phyloP scores from a whole-genome alignment of 257 asterid species.

The Solanum phureja region DNA sequence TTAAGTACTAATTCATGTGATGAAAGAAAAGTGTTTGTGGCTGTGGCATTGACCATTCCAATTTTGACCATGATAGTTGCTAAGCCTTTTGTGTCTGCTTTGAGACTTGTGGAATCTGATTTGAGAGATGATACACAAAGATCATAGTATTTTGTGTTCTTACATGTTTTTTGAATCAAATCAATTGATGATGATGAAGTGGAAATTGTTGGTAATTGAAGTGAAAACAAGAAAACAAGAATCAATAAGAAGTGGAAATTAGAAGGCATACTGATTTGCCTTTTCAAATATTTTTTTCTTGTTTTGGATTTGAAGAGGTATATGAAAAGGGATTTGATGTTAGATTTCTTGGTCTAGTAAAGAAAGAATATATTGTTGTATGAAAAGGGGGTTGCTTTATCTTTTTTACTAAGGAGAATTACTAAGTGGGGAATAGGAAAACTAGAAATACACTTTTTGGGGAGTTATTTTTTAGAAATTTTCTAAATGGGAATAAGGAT shows the following conservation, averaged over 20 bases:
- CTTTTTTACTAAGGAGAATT: neutral
- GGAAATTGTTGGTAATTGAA: neutral
- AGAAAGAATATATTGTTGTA: neutral
- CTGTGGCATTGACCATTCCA: constrained; percentile 57
- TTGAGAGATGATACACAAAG: constrained; percentile 63
- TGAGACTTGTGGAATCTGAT: constrained; percentile 40
- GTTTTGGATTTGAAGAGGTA: neutral
- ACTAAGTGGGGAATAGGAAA: neutral
- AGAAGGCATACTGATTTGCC: neutral
- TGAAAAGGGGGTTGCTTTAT: neutral
- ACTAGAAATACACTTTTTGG: neutral
- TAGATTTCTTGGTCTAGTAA: neutral
- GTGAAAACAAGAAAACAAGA: constrained; percentile 14
- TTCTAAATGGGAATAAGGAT: neutral
- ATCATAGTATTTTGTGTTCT: constrained; percentile 56
- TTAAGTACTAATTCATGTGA: constrained; percentile 10
- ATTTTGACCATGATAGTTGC: constrained; percentile 50
- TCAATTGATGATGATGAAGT: constrained; percentile 14
- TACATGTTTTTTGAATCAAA: constrained; percentile 63
- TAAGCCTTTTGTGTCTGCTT: constrained; percentile 55
- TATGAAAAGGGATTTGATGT: neutral
- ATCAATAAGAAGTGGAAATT: constrained; percentile 8
- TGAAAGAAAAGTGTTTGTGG: constrained; percentile 51
- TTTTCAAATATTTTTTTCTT: neutral
- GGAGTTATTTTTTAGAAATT: neutral